phyloP scores from a whole-genome alignment of 2,329 filamentous ascomycete genomes.

The Botrytis hyacinthi region DNA sequence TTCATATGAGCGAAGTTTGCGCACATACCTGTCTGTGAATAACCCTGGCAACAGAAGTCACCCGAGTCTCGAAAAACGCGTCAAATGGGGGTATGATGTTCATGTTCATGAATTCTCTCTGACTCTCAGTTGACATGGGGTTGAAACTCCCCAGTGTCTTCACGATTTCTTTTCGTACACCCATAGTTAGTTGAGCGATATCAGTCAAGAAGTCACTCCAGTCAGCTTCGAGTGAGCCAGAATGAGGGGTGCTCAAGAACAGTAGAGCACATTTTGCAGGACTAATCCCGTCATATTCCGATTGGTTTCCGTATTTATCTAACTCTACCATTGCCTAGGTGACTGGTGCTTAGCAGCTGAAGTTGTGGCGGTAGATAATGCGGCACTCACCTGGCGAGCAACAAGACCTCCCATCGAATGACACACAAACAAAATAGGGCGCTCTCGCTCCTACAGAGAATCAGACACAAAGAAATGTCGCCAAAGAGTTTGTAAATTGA shows the following conservation, averaged over 20 bases:
- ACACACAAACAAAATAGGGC: background rate
- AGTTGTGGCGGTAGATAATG: background rate
- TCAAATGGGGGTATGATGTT: background rate
- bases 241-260: background rate
- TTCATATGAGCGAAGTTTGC: background rate
- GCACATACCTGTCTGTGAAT: background rate
- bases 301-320: background rate
- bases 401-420: slow-evolving; percentile 5
- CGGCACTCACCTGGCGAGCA: background rate
- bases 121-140: background rate
- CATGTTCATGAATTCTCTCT: background rate
- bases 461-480: background rate
- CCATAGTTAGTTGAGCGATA: background rate
- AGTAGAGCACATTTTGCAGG: background rate
- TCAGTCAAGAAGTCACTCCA: background rate
- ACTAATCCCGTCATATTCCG: background rate
- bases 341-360: background rate
- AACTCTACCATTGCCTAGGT: background rate
- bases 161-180: background rate
- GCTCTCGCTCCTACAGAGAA: background rate
- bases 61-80: background rate
- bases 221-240: background rate
- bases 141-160: background rate
- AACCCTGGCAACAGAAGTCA: background rate
- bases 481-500: background rate